Conservation (phyloP, 2,329 filamentous ascomycete species). For the Trichoderma brevicompactum region DNA sequence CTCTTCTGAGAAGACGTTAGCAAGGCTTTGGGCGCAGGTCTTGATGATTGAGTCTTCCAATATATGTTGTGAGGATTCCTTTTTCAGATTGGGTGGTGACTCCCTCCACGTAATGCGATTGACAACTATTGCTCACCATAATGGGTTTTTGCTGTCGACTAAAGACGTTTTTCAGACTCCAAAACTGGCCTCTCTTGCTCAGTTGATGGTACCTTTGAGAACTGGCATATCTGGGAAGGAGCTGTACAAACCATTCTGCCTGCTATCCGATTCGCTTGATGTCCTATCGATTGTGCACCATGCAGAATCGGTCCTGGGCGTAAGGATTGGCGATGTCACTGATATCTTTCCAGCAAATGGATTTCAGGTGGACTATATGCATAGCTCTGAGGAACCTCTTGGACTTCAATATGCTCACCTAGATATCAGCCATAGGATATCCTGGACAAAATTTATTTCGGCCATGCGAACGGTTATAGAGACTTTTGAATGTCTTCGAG, state of each 20-base stretch:
- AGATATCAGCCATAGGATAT: too few relatives aligned
- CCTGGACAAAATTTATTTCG: too few relatives aligned
- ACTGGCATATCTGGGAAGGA: neutral
- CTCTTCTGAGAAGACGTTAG: neutral
- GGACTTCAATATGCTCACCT: too few relatives aligned
- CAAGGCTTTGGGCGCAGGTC: neutral
- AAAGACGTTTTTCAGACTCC: neutral
- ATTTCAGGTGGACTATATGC: too few relatives aligned
- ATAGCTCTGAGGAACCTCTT: too few relatives aligned
- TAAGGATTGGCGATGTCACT: too few relatives aligned
- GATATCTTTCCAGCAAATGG: too few relatives aligned
- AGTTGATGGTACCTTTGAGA: neutral
- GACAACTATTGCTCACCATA: neutral
- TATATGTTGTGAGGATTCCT: neutral
- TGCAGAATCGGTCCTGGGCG: neutral
- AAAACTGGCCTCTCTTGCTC: neutral
- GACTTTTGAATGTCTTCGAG: too few relatives aligned
- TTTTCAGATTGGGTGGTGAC: neutral
- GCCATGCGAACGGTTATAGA: too few relatives aligned
- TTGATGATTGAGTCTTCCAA: neutral
- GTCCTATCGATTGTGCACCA: neutral
- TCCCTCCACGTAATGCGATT: neutral
- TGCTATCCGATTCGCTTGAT: neutral
- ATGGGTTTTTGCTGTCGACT: neutral
- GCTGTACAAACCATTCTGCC: neutral